Conservation (phyloP, 1,284 basidiomycete species). For the Vanrija pseudolonga region DNA sequence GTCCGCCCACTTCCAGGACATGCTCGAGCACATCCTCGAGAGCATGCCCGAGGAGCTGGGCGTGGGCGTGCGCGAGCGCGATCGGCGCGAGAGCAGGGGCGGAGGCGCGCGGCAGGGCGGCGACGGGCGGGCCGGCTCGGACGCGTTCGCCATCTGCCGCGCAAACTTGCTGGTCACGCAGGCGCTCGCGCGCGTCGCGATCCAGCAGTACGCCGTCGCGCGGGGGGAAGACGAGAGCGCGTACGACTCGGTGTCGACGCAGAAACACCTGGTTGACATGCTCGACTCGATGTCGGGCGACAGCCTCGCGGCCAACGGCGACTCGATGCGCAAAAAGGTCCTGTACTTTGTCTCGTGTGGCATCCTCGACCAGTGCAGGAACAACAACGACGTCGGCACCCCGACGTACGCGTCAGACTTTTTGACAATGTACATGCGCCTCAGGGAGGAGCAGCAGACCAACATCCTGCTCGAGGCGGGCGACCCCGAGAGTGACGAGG, state of each 20-base stretch:
- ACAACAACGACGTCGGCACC: no score
- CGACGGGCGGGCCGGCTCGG: not conserved
- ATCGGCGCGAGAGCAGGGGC: not conserved
- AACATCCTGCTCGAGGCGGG: no score
- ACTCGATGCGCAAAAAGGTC: constrained; percentile 16
- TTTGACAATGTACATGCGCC: no score
- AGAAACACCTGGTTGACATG: not conserved
- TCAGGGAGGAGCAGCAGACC: no score
- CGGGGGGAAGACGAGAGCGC: constrained; percentile 9
- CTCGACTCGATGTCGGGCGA: constrained; percentile 23
- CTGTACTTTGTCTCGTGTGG: constrained; percentile 1
- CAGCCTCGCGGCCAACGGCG: constrained; percentile 32
- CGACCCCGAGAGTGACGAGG: no score
- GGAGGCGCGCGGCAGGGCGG: not conserved
- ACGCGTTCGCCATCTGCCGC: constrained; percentile 25
- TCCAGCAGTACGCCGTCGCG: constrained; percentile 25
- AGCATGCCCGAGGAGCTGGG: constrained; percentile 18
- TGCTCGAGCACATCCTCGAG: constrained; percentile 17
- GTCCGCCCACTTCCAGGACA: constrained; percentile 14
- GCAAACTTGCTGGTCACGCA: constrained; percentile 32
- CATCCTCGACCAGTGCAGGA: no score
- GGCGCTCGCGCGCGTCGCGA: constrained; percentile 26
- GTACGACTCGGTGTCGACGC: not conserved
- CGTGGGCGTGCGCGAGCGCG: constrained; percentile 1
- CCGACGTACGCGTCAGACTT: no score